Evolutionary conservation across 2,329 filamentous ascomycete species (phyloP), one percentile per base, ranked within the genome.

Genomic region (Fusarium sp.): DNA sequence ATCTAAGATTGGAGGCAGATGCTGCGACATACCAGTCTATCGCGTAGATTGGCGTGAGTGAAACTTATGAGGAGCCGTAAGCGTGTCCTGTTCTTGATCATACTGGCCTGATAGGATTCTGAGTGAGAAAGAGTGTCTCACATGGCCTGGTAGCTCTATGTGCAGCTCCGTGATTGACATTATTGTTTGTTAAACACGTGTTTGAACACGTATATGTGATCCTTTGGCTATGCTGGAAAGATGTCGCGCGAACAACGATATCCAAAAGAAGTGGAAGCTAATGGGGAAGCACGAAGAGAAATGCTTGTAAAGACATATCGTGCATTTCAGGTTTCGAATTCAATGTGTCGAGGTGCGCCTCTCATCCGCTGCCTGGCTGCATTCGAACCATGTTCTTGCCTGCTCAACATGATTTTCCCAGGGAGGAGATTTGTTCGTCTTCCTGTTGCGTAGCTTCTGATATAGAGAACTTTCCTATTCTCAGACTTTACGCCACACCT

Each of bases 401-500:
- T 17, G 37, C 32, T 40, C 44, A 43, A 39, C 28, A 19, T 30
- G 43, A 17, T 30, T 22, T 39, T 43, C 15, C 8, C 17, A n/a
- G 8, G 7, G 15, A 32, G 40, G 35, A 24, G 26, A 45, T 41
- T 24, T 20, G 45, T 47, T 49, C 19, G 43, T 56, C 47, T 43
- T 67, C 44, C 22, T 51, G 17, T 39, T 39, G 44, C 26, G 50
- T 33, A 43, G 37, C 20, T 32, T 37, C 24, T 49, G 35, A 17
- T 33, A 19, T 37, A 22, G 32, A 48, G 35, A 44, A 35, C n/a
- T 40, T 41, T 55, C 33, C 52, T 53, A 20, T 61, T 33, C 32
- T 74, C 55, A 76, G 53, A 80, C 71, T 70, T 81, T 76, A 59
- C 80, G 81, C 86, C 85, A 89, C 19, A 85, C 77, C 55, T 88